Evolutionary conservation across 176 grass and related monocot species (phyloP).

Genomic region (Canna indica): DNA sequence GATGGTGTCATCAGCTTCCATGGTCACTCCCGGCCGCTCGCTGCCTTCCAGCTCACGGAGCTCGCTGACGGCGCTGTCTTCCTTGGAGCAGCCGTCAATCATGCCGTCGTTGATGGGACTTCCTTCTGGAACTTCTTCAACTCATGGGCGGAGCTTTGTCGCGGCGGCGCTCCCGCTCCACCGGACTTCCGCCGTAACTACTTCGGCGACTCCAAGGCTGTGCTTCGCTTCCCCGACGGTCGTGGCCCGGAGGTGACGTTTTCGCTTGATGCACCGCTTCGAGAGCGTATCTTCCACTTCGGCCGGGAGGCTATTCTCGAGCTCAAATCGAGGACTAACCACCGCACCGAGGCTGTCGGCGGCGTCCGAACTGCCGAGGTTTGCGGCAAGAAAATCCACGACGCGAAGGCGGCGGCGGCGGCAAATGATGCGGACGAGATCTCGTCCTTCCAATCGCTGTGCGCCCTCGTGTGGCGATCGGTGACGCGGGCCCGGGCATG

Average conservation of each 20-base stretch:
- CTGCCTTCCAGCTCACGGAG: slow-evolving; percentile 12
- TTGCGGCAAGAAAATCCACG: background rate
- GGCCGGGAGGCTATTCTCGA: slow-evolving; percentile 1
- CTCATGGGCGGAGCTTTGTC: slow-evolving; percentile 10
- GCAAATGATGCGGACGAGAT: background rate
- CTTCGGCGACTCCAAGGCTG: slow-evolving; percentile 7
- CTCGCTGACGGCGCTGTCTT: slow-evolving; percentile 11
- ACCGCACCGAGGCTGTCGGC: background rate
- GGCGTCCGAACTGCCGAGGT: background rate
- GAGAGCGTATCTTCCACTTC: slow-evolving; percentile 15
- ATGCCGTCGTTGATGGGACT: slow-evolving; percentile 9
- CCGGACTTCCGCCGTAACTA: slow-evolving; percentile 14
- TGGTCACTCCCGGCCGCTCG: slow-evolving; percentile 13
- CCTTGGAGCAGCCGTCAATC: background rate
- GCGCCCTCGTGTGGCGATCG: slow-evolving; percentile 2
- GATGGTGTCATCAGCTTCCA: slow-evolving; percentile 18
- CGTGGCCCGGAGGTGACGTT: slow-evolving; percentile 3
- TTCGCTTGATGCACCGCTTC: background rate
- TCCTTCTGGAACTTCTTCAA: slow-evolving; percentile 22
- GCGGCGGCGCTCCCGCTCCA: background rate
- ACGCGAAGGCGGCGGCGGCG: background rate
- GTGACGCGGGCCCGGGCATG: slow-evolving; percentile 4
- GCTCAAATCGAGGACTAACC: slow-evolving; percentile 3
- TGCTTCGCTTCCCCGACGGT: background rate
- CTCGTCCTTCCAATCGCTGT: slow-evolving; percentile 16